Conservation (phyloP, 305 asterid species). For the Fraxinus xanthoxyloides region DNA sequence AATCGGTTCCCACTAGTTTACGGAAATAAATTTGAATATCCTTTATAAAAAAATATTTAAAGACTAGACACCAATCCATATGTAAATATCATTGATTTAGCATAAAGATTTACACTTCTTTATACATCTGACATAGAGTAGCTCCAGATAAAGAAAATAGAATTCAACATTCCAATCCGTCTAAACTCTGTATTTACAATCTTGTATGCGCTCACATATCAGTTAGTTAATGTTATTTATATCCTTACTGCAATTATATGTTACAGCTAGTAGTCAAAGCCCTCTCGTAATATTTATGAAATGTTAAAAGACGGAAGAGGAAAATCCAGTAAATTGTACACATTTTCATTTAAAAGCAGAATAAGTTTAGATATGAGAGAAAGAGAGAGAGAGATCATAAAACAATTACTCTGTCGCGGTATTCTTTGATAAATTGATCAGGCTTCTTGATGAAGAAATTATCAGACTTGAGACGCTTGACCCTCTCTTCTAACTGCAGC, state of each 20-base stretch:
- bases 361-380: background rate
- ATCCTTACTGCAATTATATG: background rate
- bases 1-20: background rate
- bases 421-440: constrained; percentile 78
- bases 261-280: background rate
- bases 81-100: background rate
- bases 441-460: constrained; percentile 67
- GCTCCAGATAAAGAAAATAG: background rate
- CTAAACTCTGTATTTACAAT: background rate
- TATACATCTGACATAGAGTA: background rate
- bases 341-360: background rate
- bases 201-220: background rate
- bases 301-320: no score
- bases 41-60: background rate
- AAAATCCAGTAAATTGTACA: background rate
- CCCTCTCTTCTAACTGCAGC: constrained; percentile 63
- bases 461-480: constrained; percentile 48
- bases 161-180: background rate
- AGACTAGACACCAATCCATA: background rate
- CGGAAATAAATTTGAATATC: background rate
- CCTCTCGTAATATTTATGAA: background rate
- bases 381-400: background rate
- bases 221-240: no score
- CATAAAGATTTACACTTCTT: background rate
- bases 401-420: constrained; percentile 55